Evolutionary conservation across 83 land plant genomes (phyloP).

Genomic region (Diphasiastrum complanatum): DNA sequence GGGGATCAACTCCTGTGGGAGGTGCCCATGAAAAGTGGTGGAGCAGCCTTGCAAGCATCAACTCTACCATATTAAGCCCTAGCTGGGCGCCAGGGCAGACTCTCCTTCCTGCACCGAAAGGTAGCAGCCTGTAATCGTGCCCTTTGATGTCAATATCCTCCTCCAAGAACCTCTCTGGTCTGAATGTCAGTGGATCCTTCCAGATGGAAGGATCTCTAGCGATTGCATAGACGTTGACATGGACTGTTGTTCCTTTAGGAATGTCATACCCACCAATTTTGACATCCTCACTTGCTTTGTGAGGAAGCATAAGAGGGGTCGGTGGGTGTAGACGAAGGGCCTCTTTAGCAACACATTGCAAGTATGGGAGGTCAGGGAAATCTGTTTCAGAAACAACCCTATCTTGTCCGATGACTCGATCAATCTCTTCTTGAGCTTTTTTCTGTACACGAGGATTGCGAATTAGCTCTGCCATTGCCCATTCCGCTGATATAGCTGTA

Average conservation of each 20-base stretch:
- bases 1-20: constrained; percentile 48
- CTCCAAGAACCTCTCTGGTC: constrained; percentile 85
- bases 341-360: constrained; percentile 68
- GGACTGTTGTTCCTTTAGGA: constrained; percentile 79
- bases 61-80: constrained; percentile 64
- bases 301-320: constrained; percentile 96
- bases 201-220: constrained; percentile 73
- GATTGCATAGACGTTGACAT: constrained; percentile 89
- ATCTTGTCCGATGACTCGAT: constrained; percentile 68
- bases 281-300: constrained; percentile 62
- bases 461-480: constrained; percentile 94
- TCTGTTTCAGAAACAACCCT: constrained; percentile 66
- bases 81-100: constrained; percentile 95
- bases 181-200: constrained; percentile 61
- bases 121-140: constrained; percentile 73
- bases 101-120: constrained; percentile 90
- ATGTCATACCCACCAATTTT: constrained; percentile 84
- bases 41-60: constrained; percentile 75
- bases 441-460: constrained; percentile 63
- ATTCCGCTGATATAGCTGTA: constrained; percentile 75
- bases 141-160: constrained; percentile 94
- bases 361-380: constrained; percentile 68
- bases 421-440: constrained; percentile 87
- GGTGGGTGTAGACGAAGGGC: constrained; percentile 87
- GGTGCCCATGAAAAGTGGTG: constrained; percentile 82